Conservation (phyloP, 2,329 filamentous ascomycete genomes). For the Lachnellula cervina region DNA sequence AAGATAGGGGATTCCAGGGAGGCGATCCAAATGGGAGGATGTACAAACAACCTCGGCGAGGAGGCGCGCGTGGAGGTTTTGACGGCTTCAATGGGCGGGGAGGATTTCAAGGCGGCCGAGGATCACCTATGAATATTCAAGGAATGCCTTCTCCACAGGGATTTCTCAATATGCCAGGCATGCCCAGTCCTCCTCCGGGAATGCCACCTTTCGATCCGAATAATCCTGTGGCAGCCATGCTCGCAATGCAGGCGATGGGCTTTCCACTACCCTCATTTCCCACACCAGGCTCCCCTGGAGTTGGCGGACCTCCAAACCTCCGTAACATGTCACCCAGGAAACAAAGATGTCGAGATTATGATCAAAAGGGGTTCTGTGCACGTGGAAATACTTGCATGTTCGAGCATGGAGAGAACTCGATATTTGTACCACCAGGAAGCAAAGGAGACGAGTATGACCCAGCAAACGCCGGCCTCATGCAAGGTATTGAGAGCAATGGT, state of each 20-base stretch:
- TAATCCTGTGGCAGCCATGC: conserved; percentile 56
- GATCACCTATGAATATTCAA: conserved; percentile 16
- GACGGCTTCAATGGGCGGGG: conserved; percentile 30
- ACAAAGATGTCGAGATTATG: conserved; percentile 61
- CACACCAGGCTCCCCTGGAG: conserved; percentile 10
- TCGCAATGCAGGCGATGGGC: conserved; percentile 57
- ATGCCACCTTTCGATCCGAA: conserved; percentile 50
- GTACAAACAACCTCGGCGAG: conserved; percentile 57
- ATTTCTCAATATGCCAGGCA: conserved; percentile 20
- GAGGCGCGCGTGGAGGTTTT: conserved; percentile 31
- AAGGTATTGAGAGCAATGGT: conserved; percentile 21
- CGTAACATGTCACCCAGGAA: conserved; percentile 19
- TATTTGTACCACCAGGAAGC: conserved; percentile 32
- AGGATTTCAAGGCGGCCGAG: conserved; percentile 27
- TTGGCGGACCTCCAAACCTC: neutral
- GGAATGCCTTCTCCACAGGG: conserved; percentile 10
- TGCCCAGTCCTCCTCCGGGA: conserved; percentile 26
- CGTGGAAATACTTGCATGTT: conserved; percentile 62
- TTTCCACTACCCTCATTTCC: conserved; percentile 39
- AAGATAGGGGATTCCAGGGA: conserved; percentile 33
- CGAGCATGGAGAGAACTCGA: conserved; percentile 58
- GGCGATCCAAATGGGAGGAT: conserved; percentile 38
- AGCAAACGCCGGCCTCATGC: conserved; percentile 43
- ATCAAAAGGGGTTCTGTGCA: conserved; percentile 67
- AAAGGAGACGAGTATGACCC: conserved; percentile 52